Evolutionary conservation across 2,329 filamentous ascomycete genomes (phyloP), one percentile per base, ranked within the genome.

Genomic region (Taxawa tesnikishii): DNA sequence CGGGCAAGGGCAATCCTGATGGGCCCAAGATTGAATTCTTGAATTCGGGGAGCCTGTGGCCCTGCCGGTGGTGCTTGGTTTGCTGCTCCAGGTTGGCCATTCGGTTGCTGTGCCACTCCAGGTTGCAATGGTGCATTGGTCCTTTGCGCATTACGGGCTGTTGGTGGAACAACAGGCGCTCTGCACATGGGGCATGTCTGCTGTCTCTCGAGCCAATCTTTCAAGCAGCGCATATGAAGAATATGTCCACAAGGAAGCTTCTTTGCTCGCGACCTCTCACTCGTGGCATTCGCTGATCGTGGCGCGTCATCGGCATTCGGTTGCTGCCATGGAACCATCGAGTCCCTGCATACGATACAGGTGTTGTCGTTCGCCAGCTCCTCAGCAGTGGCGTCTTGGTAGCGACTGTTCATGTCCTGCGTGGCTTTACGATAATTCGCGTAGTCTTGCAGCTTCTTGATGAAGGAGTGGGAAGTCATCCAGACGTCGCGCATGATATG

Each of bases 181-280:
- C 90, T 75, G 54, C 90, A 98, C 3, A 85, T 98, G 5, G 90
- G 90, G 53, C 90, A 98, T 19, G 93, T 87, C 59, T 98, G 90
- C 55, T 98, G 90, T 42, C 90, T 71, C 62, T 98, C 90, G 16
- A 98, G 69, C 90, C 90, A 98, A 54, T 87, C 93, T 56, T 90
- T 84, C 36, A 98, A 71, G 54, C 90, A 98, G 29, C 85, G 80
- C 43, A 94, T 81, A 55, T 98, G 90, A 24, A 98, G 62, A 24
- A 96, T 90, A 50, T 98, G 90, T 4, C 88, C 87, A 56, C 90
- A 98, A 0, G 90, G 90, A 7, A 98, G 70, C 59, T 94, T 96
- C 65, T 98, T 98, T 5, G 90, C 84, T 13, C 90, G 73, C 35
- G 82, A 71, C 33, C 88, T 73, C 49, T 96, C 85, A 37, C 92